Evolutionary conservation across 495 filamentous ascomycete genomes (phyloP).

Genomic region (Pseudotulostoma volvatum): DNA sequence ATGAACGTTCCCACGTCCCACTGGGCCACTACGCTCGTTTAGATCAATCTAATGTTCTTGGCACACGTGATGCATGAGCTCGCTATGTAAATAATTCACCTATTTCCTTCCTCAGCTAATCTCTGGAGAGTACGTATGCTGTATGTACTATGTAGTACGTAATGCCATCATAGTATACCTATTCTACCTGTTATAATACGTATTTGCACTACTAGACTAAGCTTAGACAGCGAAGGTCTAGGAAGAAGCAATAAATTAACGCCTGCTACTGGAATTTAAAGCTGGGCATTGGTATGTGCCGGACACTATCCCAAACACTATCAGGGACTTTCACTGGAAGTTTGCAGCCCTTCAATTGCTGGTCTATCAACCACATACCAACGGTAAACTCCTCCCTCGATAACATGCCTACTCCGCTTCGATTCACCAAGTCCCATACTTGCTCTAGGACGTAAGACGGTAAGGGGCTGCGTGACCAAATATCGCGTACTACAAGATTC

Average conservation of each 20-base stretch:
- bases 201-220: no score
- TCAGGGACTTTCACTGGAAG: slow-evolving; percentile 60
- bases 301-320: slow-evolving; percentile 79
- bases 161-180: no score
- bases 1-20: no score
- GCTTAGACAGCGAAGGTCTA: no score
- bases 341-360: slow-evolving; percentile 74
- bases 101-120: no score
- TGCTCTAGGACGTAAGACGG: slow-evolving; percentile 51
- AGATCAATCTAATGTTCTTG: no score
- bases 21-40: no score
- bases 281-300: slow-evolving; percentile 35
- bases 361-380: slow-evolving; percentile 90
- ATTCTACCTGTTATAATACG: no score
- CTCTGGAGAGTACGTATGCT: no score
- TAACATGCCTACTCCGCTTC: slow-evolving; percentile 40
- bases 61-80: no score
- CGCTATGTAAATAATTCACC: no score
- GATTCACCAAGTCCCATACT: slow-evolving; percentile 76
- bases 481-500: slow-evolving; percentile 69
- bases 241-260: background rate
- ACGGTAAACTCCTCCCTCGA: slow-evolving; percentile 79
- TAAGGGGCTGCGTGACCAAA: slow-evolving; percentile 69
- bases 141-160: no score
- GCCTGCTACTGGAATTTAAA: background rate